A percentile compares a stretch with the other conserved stretches of the same genome.
These are phyloP conservation scores for Malbranchea zuffiana DNA, from an alignment of 2,329 filamentous ascomycete species.

Conservation along the genomic window DNA sequence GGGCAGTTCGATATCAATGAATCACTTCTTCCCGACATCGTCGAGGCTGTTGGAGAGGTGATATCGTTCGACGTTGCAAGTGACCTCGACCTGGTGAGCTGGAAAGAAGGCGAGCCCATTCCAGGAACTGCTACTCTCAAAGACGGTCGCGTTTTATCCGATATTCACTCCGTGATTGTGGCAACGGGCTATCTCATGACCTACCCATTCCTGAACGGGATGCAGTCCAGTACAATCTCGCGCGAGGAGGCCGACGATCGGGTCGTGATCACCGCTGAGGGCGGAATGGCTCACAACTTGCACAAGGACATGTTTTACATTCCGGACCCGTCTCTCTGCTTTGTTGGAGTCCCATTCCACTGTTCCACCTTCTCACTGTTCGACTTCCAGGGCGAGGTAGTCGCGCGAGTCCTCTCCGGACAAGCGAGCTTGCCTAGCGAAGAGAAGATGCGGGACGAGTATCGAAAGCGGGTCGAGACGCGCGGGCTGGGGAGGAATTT, in stretches of 20 bases:
- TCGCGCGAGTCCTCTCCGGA: no score
- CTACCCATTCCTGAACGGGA: constrained; percentile 50
- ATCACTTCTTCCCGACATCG: constrained; percentile 44
- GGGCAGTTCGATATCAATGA: constrained; percentile 50
- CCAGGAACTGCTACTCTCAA: constrained; percentile 43
- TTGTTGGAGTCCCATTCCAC: constrained; percentile 56
- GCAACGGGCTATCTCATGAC: constrained; percentile 60
- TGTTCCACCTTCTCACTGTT: no score
- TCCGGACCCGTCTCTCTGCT: constrained; percentile 51
- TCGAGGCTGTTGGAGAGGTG: constrained; percentile 44
- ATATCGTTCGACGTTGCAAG: constrained; percentile 33
- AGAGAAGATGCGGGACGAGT: constrained; percentile 30
- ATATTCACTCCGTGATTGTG: constrained; percentile 52
- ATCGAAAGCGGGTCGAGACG: constrained; percentile 17
- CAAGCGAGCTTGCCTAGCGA: no score
- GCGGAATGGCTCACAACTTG: constrained; percentile 53
- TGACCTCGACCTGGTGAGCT: neutral
- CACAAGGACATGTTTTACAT: constrained; percentile 65
- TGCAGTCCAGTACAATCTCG: constrained; percentile 37
- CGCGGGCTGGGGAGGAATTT: constrained; percentile 28
- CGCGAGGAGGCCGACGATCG: constrained; percentile 41
- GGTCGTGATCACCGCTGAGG: constrained; percentile 53
- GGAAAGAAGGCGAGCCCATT: constrained; percentile 28
- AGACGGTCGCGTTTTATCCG: constrained; percentile 42
- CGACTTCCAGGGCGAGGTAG: no score